These are phyloP conservation scores for Trypanosoma theileri DNA, from an alignment of 208 protist species.

Conservation along the genomic window DNA sequence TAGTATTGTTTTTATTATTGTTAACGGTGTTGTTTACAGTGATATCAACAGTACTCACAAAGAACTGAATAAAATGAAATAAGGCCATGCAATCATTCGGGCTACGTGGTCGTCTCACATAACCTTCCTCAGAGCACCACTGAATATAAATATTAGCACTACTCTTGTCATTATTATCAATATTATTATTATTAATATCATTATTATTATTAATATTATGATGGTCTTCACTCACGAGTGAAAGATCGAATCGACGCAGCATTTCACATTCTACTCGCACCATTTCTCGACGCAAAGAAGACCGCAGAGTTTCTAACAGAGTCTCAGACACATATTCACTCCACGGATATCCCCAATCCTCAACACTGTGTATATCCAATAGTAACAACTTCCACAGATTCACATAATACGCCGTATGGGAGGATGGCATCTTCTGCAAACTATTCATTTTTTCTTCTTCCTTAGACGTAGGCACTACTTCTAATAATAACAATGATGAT, in stretches of 20 bases:
- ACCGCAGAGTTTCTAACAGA: not conserved
- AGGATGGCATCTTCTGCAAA: too few species aligned
- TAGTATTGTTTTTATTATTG: too few species aligned
- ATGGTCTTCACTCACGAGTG: not conserved
- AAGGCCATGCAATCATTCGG: slow-evolving; percentile 4
- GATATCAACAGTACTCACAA: slow-evolving; percentile 7
- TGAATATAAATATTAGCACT: too few species aligned
- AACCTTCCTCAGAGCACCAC: not conserved
- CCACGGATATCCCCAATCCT: slow-evolving; percentile 8
- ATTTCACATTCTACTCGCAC: not conserved
- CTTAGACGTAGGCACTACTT: too few species aligned
- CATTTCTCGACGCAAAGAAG: not conserved
- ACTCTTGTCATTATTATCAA: too few species aligned
- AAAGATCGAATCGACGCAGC: slow-evolving; percentile 15
- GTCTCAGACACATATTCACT: not conserved
- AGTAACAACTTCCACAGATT: not conserved
- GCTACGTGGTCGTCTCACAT: not conserved
- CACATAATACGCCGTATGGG: too few species aligned
- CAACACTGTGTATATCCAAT: slow-evolving; percentile 2
- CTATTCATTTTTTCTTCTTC: too few species aligned
- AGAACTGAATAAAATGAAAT: slow-evolving; percentile 16
- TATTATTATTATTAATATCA: too few species aligned
- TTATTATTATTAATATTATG: too few species aligned
- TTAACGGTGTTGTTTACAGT: not conserved
- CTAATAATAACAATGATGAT: too few species aligned